Base-by-base conservation (phyloP, 1,284 basidiomycete species). In the Trametes polyzona region DNA sequence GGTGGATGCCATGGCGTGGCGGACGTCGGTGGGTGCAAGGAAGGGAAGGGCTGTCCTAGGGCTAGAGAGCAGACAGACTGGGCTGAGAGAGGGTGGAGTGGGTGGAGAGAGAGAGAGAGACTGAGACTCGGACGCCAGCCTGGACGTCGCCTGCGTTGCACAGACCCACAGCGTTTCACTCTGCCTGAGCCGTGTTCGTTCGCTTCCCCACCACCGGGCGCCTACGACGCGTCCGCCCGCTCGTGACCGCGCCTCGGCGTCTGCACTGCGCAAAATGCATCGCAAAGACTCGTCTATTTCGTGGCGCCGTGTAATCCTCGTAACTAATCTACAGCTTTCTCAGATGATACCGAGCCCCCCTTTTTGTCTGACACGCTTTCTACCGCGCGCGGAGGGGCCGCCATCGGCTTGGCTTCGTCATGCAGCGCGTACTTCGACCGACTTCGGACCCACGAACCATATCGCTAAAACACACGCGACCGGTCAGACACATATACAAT, bases 381-480 rank as follows among this genome's bases (percentile, higher is more conserved):
- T 8, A 29, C 42, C 29, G 42, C 51, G 5, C 50, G 50, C 3
- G 56, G 37, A 21, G 35, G 43, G 5, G 33, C 26, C 5, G 36
- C 17, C 9, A 14, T 26, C 12, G 47, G 32, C 7, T 53, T 33
- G 0, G 40, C 54, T 24, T 59, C 42, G 50, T 80, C 78, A 47
- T 78, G 75, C 63, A 72, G 76, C 2, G 82, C 83, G 52, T 74
- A 80, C 35, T 69, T 78, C 29, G 85, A 86, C 67, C 78, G 83
- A 52, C 76, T 78, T 33, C 86, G 78, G 57, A 88, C 79, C 70
- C 73, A 76, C 36, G 73, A 72, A n/a, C 86, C 86, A 65, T 87
- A 83, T 73, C 74, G 81, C 83, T 83, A 64, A n/a, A n/a, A n/a
- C n/a, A n/a, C n/a, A n/a, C n/a, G n/a, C n/a, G n/a, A n/a, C n/a